Percentiles rank a stretch among this genome's conserved stretches.
These are phyloP conservation scores for Candida corydali DNA, from an alignment of 805 yeast species.

Conservation along the genomic window DNA sequence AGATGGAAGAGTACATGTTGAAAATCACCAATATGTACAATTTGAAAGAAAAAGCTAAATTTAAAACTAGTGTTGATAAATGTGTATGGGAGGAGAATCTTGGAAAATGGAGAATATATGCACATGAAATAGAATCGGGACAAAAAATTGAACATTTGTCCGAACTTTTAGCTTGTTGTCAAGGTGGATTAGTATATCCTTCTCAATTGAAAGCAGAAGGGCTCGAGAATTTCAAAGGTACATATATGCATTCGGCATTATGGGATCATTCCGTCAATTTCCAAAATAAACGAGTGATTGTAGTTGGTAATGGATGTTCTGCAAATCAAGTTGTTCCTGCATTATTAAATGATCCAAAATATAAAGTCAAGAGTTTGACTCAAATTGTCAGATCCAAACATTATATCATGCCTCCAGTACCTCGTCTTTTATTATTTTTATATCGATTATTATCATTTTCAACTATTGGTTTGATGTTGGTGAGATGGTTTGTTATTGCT, in stretches of 20 bases:
- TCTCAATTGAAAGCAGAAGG: constrained; percentile 27
- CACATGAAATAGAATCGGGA: constrained; percentile 24
- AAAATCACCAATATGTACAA: constrained; percentile 26
- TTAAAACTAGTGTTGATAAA: constrained; percentile 3
- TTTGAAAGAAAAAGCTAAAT: constrained; percentile 12
- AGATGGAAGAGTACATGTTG: constrained; percentile 38
- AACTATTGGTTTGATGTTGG: constrained; percentile 19
- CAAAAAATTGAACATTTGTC: constrained; percentile 26
- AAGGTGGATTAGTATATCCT: constrained; percentile 38
- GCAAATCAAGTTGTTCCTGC: constrained; percentile 40
- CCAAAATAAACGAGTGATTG: constrained; percentile 32
- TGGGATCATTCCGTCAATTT: constrained; percentile 32
- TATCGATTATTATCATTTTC: constrained; percentile 23
- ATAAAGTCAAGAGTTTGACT: constrained; percentile 21
- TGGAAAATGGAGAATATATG: constrained; percentile 24
- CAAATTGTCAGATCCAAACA: constrained; percentile 35
- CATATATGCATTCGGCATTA: constrained; percentile 38
- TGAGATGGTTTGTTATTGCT: constrained; percentile 23
- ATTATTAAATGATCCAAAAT: constrained; percentile 18
- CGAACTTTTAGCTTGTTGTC: constrained; percentile 21
- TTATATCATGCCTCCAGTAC: constrained; percentile 37
- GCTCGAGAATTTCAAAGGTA: constrained; percentile 30
- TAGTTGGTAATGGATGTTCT: constrained; percentile 41
- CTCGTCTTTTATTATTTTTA: constrained; percentile 15
- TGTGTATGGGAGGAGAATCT: constrained; percentile 4